Evolutionary conservation across 805 yeast species (phyloP).

Genomic region (Wickerhamiella musiphila): DNA sequence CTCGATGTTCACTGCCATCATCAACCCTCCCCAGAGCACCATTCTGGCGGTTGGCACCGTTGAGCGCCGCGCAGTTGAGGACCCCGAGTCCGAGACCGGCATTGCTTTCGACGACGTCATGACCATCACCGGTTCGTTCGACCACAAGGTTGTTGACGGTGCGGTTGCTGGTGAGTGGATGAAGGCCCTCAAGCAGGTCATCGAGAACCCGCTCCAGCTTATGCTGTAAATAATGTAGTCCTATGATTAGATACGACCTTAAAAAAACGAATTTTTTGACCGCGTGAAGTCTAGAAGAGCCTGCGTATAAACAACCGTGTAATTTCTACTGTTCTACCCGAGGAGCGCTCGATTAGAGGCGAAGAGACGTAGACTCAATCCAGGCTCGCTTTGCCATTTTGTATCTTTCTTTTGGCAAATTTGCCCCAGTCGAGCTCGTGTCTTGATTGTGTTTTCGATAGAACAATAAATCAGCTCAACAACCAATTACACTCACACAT

Average conservation of each 20-base stretch:
- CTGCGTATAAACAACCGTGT: too few species aligned
- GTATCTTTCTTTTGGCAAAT: too few species aligned
- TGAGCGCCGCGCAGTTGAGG: conserved; percentile 84
- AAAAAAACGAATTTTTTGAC: too few species aligned
- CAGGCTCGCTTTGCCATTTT: too few species aligned
- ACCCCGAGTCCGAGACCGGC: conserved; percentile 77
- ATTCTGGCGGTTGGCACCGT: conserved; percentile 90
- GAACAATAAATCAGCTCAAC: too few species aligned
- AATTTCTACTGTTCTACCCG: too few species aligned
- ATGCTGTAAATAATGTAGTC: conserved; percentile 37
- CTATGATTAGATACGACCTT: background rate
- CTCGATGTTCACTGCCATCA: conserved; percentile 79
- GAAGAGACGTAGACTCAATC: too few species aligned
- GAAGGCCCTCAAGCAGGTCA: conserved; percentile 73
- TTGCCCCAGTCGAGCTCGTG: too few species aligned
- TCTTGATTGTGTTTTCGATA: too few species aligned
- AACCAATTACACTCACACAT: too few species aligned
- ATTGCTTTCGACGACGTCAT: conserved; percentile 83
- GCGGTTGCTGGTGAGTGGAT: conserved; percentile 96
- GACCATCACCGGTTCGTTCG: conserved; percentile 90
- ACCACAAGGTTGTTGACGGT: conserved; percentile 95
- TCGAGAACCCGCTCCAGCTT: conserved; percentile 93
- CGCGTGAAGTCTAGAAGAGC: too few species aligned
- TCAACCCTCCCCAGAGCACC: conserved; percentile 94
- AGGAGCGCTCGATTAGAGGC: too few species aligned